phyloP scores from a whole-genome alignment of 768 basidiomycete genomes.

The Suillus paluster region DNA sequence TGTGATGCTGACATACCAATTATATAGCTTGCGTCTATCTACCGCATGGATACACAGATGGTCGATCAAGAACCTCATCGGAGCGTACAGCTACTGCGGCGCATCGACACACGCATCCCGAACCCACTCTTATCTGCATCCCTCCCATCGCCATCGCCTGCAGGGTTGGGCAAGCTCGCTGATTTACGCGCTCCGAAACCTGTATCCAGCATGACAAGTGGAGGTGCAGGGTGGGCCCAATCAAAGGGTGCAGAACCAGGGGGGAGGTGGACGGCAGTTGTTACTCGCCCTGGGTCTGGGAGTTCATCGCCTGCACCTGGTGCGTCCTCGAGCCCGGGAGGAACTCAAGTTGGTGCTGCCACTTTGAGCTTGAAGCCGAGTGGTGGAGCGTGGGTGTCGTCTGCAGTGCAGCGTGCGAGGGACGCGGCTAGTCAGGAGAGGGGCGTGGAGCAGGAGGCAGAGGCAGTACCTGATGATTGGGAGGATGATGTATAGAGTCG shows the following conservation, averaged over 20 bases:
- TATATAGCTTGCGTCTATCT: too few species aligned
- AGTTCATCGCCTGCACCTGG: neutral
- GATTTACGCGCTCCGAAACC: slow-evolving; percentile 48
- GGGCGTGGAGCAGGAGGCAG: slow-evolving; percentile 1
- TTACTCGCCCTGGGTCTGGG: slow-evolving; percentile 16
- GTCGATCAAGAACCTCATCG: too few species aligned
- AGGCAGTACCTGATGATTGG: slow-evolving; percentile 56
- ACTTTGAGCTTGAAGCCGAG: slow-evolving; percentile 1
- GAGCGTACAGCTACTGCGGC: too few species aligned
- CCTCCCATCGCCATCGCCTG: slow-evolving; percentile 6
- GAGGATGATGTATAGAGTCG: slow-evolving; percentile 50
- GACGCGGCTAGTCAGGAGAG: slow-evolving; percentile 5
- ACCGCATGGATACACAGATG: too few species aligned
- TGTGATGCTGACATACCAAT: slow-evolving; percentile 1
- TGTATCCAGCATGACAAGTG: neutral
- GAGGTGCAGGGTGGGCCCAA: slow-evolving; percentile 3
- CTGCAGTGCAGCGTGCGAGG: slow-evolving; percentile 20
- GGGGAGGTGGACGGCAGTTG: slow-evolving; percentile 26
- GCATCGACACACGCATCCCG: slow-evolving; percentile 46
- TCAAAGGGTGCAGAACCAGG: slow-evolving; percentile 15
- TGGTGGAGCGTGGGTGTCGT: slow-evolving; percentile 24
- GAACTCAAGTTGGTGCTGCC: neutral
- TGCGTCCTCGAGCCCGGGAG: slow-evolving; percentile 1
- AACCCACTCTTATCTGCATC: slow-evolving; percentile 54
- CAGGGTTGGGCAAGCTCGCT: slow-evolving; percentile 63